phyloP scores from a whole-genome alignment of 345 rosid genomes.

The Sisymbrium irio region DNA sequence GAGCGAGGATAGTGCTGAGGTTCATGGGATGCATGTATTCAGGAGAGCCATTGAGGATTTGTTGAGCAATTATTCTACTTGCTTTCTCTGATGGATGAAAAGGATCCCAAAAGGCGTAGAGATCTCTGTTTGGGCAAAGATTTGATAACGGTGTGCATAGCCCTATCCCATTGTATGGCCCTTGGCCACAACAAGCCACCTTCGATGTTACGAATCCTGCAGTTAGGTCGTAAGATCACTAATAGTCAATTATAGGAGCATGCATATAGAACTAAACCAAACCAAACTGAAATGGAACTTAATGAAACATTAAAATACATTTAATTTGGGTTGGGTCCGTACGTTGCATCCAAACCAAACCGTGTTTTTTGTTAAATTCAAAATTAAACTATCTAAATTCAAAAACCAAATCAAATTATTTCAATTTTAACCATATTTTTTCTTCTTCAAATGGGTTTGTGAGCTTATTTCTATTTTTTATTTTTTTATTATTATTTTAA shows the following conservation, averaged over 20 bases:
- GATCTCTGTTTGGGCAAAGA: conserved; percentile 56
- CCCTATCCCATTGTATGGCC: conserved; percentile 72
- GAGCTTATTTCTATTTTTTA: too few species aligned
- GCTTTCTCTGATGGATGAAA: conserved; percentile 88
- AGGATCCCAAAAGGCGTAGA: conserved; percentile 73
- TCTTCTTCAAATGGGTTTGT: too few species aligned
- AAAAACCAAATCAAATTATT: too few species aligned
- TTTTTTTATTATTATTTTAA: too few species aligned
- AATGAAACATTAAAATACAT: background rate
- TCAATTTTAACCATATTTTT: too few species aligned
- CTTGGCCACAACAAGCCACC: conserved; percentile 87
- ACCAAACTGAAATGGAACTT: background rate
- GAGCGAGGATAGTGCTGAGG: conserved; percentile 58
- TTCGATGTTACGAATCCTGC: conserved; percentile 63
- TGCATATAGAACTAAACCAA: background rate
- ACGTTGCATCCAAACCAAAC: too few species aligned
- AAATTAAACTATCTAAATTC: too few species aligned
- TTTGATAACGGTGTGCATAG: conserved; percentile 62
- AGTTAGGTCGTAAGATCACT: background rate
- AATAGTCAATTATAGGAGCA: background rate
- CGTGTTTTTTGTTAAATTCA: too few species aligned
- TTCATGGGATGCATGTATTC: conserved; percentile 77
- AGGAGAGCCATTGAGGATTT: conserved; percentile 48
- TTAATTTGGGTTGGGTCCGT: too few species aligned
- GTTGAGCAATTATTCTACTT: conserved; percentile 51